phyloP scores from a whole-genome alignment of 2,329 filamentous ascomycete genomes.

The Alternaria tenuissima region DNA sequence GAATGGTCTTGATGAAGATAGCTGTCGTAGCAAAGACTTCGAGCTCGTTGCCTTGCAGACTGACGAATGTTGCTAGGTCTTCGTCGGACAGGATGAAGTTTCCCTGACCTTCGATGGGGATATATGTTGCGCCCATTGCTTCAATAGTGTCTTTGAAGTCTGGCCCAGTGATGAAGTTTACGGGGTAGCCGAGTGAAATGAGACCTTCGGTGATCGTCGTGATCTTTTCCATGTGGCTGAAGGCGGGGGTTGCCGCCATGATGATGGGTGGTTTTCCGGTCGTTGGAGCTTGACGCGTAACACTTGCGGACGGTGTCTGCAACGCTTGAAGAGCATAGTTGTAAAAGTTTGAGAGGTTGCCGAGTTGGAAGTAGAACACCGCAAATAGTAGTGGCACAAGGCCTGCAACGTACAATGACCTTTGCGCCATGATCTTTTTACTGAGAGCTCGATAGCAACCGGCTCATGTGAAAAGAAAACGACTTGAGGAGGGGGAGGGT shows the following conservation, averaged over 20 bases:
- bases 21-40: conserved; percentile 47
- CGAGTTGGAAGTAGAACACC: neutral
- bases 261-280: conserved; percentile 25
- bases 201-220: conserved; percentile 49
- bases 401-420: conserved; percentile 1
- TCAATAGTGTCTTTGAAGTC: conserved; percentile 48
- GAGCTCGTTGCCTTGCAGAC: conserved; percentile 33
- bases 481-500: neutral
- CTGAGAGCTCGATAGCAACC: neutral
- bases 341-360: neutral
- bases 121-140: conserved; percentile 13
- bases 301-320: neutral
- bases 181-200: conserved; percentile 51
- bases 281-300: neutral
- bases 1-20: conserved; percentile 48
- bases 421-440: neutral
- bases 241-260: conserved; percentile 26
- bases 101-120: conserved; percentile 17
- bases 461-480: neutral
- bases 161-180: conserved; percentile 53
- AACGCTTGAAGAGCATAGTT: neutral
- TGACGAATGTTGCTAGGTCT: conserved; percentile 32
- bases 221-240: conserved; percentile 34
- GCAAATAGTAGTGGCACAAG: neutral
- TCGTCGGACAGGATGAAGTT: conserved; percentile 12